These are phyloP conservation scores for Bertia moriformis DNA, from an alignment of 2,329 filamentous ascomycete species.

Conservation along the genomic window DNA sequence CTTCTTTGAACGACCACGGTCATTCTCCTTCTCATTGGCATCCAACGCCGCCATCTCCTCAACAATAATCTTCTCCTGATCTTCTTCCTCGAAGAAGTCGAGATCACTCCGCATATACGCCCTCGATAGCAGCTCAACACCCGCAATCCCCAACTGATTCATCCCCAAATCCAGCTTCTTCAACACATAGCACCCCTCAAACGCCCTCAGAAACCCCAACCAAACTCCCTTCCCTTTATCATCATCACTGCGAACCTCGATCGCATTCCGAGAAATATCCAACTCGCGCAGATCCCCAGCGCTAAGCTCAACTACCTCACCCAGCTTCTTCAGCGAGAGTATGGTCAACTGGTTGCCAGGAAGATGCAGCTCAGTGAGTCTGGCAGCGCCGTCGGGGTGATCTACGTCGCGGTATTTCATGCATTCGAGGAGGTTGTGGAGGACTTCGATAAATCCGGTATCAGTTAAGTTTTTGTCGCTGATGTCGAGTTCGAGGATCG, in stretches of 20 bases:
- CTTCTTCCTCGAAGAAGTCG: conserved; percentile 11
- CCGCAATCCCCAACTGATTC: conserved; percentile 15
- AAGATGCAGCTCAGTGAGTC: conserved; percentile 27
- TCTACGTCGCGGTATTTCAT: conserved; percentile 15
- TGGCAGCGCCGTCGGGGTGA: conserved; percentile 14
- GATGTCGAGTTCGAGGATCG: background rate
- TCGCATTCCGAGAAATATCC: conserved; percentile 27
- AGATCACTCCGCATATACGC: conserved; percentile 21
- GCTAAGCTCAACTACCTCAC: conserved; percentile 21
- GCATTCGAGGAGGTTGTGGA: conserved; percentile 22
- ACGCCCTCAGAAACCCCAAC: background rate
- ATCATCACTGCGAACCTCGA: conserved; percentile 14
- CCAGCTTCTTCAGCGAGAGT: conserved; percentile 20
- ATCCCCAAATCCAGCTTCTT: background rate
- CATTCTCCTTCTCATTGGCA: conserved; percentile 2
- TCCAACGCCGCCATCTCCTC: background rate
- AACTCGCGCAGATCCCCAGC: conserved; percentile 26
- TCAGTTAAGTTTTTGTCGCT: background rate
- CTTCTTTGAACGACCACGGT: background rate
- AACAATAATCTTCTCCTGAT: background rate
- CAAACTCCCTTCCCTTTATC: background rate
- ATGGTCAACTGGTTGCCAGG: conserved; percentile 25
- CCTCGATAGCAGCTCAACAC: conserved; percentile 26
- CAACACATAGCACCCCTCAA: background rate
- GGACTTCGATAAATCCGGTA: conserved; percentile 23